These are phyloP conservation scores for Bocquillonia castaneifolia DNA, from an alignment of 441 rosid genomes.

Conservation along the genomic window DNA sequence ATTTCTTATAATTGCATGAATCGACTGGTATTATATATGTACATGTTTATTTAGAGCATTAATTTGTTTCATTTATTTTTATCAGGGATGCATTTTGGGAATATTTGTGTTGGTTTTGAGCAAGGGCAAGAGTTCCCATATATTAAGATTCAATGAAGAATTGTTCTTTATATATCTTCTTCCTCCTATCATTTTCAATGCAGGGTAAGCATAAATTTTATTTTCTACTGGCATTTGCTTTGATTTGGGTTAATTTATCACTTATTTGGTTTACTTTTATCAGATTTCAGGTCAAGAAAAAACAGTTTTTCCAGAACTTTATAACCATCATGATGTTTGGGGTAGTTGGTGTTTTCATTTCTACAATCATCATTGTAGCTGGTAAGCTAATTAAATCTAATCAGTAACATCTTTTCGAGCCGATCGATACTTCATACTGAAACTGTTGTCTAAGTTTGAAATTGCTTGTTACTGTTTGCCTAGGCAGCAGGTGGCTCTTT, in stretches of 20 bases:
- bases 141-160: constrained; percentile 67
- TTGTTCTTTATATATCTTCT: constrained; percentile 89
- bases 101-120: constrained; percentile 48
- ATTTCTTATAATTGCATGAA: no score
- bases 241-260: background rate
- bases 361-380: constrained; percentile 47
- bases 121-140: constrained; percentile 74
- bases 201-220: constrained; percentile 47
- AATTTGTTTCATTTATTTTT: background rate
- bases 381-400: constrained; percentile 36
- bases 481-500: constrained; percentile 80
- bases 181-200: constrained; percentile 94
- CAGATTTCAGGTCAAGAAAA: constrained; percentile 94
- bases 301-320: constrained; percentile 76
- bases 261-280: constrained; percentile 4
- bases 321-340: constrained; percentile 75
- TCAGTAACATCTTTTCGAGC: no score
- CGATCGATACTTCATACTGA: background rate
- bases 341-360: constrained; percentile 72
- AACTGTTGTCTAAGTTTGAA: background rate
- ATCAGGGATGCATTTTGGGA: constrained; percentile 66
- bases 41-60: no score
- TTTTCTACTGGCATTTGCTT: background rate
- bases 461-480: constrained; percentile 18
- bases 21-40: no score